Conservation (phyloP, 208 protist species). For the Leishmania gerbilli region DNA sequence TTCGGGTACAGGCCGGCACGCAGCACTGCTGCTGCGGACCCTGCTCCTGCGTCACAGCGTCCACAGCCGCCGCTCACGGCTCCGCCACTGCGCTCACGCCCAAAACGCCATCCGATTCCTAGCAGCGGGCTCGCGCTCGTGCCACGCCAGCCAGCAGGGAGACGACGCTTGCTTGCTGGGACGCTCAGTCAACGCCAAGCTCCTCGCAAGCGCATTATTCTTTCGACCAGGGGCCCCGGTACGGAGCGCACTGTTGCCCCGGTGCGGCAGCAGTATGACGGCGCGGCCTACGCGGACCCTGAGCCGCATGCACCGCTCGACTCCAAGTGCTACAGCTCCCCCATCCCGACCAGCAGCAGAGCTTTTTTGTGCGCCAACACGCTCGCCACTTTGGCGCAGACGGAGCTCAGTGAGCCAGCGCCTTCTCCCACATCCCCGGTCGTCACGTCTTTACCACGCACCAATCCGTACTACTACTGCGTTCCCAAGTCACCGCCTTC, state of each 20-base stretch:
- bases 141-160: background rate
- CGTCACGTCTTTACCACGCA: background rate
- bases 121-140: background rate
- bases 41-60: background rate
- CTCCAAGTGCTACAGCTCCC: background rate
- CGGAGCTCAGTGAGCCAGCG: background rate
- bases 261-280: background rate
- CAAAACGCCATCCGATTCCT: constrained; percentile 3
- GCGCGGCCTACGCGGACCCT: background rate
- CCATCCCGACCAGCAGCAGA: background rate
- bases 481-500: background rate
- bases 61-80: background rate
- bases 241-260: background rate
- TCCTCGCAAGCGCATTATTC: constrained; percentile 7
- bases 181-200: background rate
- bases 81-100: background rate
- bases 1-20: constrained; percentile 7
- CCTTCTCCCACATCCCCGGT: background rate
- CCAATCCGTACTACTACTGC: background rate
- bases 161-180: background rate
- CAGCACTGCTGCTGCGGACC: background rate
- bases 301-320: background rate
- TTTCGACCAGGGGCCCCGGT: constrained; percentile 1
- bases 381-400: background rate
- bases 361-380: background rate